Evolutionary conservation across 2,329 filamentous ascomycete species (phyloP).

Genomic region (Pezicula neosporulosa): DNA sequence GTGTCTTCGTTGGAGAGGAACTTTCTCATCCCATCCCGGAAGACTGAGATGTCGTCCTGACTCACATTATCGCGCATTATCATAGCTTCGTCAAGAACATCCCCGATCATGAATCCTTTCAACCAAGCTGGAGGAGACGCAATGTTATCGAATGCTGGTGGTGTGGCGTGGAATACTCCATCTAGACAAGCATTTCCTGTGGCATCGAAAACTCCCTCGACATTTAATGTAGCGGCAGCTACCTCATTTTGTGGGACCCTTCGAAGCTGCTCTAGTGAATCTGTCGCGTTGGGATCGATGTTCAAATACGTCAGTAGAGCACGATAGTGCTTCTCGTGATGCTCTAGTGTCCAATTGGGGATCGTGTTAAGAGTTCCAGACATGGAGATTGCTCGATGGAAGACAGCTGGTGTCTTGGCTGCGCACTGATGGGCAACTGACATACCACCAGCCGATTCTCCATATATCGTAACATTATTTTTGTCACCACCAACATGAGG

Average conservation of each 20-base stretch:
- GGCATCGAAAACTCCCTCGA: not conserved
- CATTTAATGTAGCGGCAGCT: not conserved
- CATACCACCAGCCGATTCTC: constrained; percentile 27
- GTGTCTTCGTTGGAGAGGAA: not conserved
- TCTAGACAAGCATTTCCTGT: not conserved
- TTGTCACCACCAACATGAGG: constrained; percentile 25
- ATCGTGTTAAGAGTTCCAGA: not conserved
- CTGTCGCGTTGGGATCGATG: not conserved
- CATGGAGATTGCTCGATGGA: not conserved
- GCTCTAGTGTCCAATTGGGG: not conserved
- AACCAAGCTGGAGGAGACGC: not conserved
- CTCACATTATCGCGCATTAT: not conserved
- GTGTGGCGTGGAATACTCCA: not conserved
- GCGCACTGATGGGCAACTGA: not conserved
- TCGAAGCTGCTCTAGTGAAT: not conserved
- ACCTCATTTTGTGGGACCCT: not conserved
- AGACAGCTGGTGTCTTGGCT: not conserved
- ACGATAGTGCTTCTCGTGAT: not conserved
- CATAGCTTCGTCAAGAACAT: not conserved
- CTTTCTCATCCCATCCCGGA: not conserved
- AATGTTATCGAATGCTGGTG: not conserved
- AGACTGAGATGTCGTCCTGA: not conserved
- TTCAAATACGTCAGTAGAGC: not conserved
- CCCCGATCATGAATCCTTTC: not conserved
- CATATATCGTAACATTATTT: constrained; percentile 25